A percentile compares a stretch with the other conserved stretches of the same genome.
Evolutionary conservation across 768 basidiomycete species (phyloP).

Genomic region (Phlebiopsis flavidoalba): DNA sequence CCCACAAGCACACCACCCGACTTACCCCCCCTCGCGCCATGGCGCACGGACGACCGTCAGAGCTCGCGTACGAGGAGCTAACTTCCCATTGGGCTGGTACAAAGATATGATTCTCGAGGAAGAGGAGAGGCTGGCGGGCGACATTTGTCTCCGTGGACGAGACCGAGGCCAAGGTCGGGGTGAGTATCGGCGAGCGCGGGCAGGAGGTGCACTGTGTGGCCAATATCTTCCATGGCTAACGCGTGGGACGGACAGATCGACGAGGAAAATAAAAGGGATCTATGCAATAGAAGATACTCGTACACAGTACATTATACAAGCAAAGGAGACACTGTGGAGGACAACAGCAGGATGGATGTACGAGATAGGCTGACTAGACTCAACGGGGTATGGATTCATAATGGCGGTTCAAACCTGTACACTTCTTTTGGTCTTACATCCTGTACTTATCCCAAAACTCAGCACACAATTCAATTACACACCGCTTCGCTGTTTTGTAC

Average conservation of each 20-base stretch:
- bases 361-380: no score
- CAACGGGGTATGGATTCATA: no score
- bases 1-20: no score
- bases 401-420: no score
- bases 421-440: no score
- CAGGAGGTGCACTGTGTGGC: conserved; percentile 69
- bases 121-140: conserved; percentile 65
- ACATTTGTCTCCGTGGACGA: conserved; percentile 81
- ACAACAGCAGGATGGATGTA: no score
- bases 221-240: conserved; percentile 63
- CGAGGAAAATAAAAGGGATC: not conserved
- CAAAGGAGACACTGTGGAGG: no score
- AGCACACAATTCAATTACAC: no score
- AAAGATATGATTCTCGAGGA: conserved; percentile 75
- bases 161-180: conserved; percentile 25
- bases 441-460: no score
- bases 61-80: conserved; percentile 70
- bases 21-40: conserved; percentile 5
- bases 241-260: conserved; percentile 64
- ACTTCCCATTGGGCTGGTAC: conserved; percentile 66
- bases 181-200: conserved; percentile 29
- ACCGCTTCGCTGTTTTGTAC: no score
- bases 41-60: conserved; percentile 48
- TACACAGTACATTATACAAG: not conserved
- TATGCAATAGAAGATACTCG: not conserved